Evolutionary conservation across 176 grass and related monocot species (phyloP), one percentile per base, ranked within the genome.

Genomic region (Juncus inflexus): DNA sequence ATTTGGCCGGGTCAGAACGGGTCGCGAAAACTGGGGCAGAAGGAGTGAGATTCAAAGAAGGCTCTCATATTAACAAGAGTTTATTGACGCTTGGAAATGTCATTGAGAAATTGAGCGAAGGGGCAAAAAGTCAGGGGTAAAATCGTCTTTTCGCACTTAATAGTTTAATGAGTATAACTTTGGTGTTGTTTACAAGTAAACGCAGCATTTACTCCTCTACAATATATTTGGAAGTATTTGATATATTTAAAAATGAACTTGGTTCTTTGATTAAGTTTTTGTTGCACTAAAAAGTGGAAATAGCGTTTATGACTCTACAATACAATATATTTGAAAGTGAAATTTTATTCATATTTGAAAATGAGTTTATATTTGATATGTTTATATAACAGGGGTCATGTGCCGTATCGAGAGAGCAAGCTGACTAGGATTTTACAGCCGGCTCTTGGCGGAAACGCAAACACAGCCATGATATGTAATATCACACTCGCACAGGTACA

Each of bases 21-120:
- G 87, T 85, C 59, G 87, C 84, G n/a, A 96, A 96, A 80, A 96
- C 87, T 13, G 91, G 91, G 40, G 91, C 91, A 37, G 91, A 96
- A 79, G 91, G 91, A 43, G 65, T 90, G 79, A 83, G 91, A 50
- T 77, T 96, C 58, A 96, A 90, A 74, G 91, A 96, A 77, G 91
- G 91, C 67, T 96, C 91, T 65, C 91, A 96, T 66, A 96, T 96
- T 76, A 96, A 96, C 66, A 90, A 85, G 87, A 96, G 91, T 61
- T 79, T 96, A 74, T 77, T 96, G 82, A 90, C 79, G 47, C 84
- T 96, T 2, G 91, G 91, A 60, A 96, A 83, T 3, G 91, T 91
- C 42, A 96, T 96, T 62, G 86, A 96, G 50, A 96, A 96, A 76
- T 60, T 96, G 75, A 96, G 91, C 13, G 91, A 96, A 88, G 91